Conservation (phyloP, 345 rosid genomes). For the Toxicodendron radicans region DNA sequence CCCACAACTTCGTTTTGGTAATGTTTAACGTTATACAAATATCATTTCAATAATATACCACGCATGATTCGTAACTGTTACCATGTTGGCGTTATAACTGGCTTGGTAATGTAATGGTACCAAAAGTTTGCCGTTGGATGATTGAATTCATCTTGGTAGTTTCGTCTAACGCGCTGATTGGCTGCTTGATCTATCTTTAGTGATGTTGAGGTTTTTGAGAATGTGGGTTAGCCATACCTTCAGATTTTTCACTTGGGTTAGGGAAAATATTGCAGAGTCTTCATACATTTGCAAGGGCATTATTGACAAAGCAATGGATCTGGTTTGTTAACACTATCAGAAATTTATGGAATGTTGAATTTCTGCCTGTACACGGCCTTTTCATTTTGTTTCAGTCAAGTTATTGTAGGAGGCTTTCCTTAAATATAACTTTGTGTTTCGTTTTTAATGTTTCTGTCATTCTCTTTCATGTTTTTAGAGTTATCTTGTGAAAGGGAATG, state of each 20-base stretch:
- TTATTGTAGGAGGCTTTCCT: not conserved
- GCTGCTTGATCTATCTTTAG: too few species aligned
- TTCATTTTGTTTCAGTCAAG: not conserved
- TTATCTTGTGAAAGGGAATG: constrained; percentile 91
- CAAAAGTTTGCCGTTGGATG: too few species aligned
- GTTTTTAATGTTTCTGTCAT: not conserved
- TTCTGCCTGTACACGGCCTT: not conserved
- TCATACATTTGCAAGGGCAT: not conserved
- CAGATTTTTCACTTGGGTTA: not conserved
- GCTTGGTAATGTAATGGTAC: too few species aligned
- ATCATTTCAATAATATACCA: too few species aligned
- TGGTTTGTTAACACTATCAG: not conserved
- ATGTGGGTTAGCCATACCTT: not conserved
- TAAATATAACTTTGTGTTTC: not conserved
- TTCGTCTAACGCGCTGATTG: too few species aligned
- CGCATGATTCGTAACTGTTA: too few species aligned
- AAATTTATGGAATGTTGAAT: not conserved
- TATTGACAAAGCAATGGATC: too few species aligned
- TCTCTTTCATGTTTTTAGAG: constrained; percentile 40
- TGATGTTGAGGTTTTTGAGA: not conserved
- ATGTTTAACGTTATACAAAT: too few species aligned
- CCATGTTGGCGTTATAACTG: too few species aligned
- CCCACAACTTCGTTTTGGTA: too few species aligned
- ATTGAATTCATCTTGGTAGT: too few species aligned
- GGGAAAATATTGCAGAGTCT: not conserved